These are phyloP conservation scores for Mucor plumbeus DNA, from an alignment of 371 early-diverging fungal genomes.

Conservation along the genomic window DNA sequence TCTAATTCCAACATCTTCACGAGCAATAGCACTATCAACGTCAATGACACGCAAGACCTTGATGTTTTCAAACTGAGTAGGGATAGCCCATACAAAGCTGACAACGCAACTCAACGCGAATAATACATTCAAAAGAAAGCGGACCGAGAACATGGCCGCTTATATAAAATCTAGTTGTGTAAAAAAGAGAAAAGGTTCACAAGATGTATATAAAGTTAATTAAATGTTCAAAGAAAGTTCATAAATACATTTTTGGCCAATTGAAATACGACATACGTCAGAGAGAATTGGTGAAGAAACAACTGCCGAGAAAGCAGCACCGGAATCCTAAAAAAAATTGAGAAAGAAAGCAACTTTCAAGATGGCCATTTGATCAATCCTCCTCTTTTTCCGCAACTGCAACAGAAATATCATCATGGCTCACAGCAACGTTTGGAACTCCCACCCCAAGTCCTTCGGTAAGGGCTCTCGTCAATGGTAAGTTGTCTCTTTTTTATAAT, in stretches of 20 bases:
- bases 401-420: conserved; percentile 70
- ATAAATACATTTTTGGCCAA: conserved; percentile 16
- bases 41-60: conserved; percentile 72
- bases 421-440: conserved; percentile 96
- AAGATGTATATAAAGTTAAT: not conserved
- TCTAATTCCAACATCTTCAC: conserved; percentile 65
- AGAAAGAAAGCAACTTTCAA: conserved; percentile 8
- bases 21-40: conserved; percentile 62
- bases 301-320: not conserved
- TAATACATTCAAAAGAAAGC: conserved; percentile 18
- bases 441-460: conserved; percentile 95
- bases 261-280: conserved; percentile 12
- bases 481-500: not conserved
- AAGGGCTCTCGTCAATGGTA: conserved; percentile 98
- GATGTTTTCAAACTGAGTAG: conserved; percentile 57
- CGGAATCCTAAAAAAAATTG: conserved; percentile 9
- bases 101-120: conserved; percentile 17
- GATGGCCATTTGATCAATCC: conserved; percentile 14
- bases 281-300: not conserved
- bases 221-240: not conserved
- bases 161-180: not conserved
- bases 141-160: conserved; percentile 25
- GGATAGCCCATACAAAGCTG: conserved; percentile 29
- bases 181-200: conserved; percentile 1
- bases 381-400: conserved; percentile 31